A percentile compares a stretch with the other conserved stretches of the same genome.
Evolutionary conservation across 2,329 filamentous ascomycete genomes (phyloP).

Genomic region (Stagonosporopsis vannaccii): DNA sequence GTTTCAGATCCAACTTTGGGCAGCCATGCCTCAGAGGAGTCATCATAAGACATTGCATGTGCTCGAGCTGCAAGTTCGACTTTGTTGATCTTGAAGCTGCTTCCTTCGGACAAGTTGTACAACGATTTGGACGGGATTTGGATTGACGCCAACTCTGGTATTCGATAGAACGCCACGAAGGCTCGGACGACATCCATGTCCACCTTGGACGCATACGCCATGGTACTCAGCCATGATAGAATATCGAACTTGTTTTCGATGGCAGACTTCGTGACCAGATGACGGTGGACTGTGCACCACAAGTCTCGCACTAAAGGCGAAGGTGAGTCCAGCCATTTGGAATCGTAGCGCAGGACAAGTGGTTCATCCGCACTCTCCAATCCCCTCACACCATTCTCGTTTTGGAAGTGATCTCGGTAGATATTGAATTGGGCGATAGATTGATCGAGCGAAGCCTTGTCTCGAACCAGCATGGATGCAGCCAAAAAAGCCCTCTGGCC

Average conservation of each 20-base stretch:
- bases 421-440: conserved; percentile 15
- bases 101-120: conserved; percentile 24
- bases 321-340: background rate
- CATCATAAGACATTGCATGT: conserved; percentile 9
- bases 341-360: background rate
- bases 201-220: conserved; percentile 15
- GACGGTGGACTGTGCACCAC: background rate
- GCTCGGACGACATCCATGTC: conserved; percentile 35
- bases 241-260: background rate
- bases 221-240: background rate
- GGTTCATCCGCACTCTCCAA: background rate
- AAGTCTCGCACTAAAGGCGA: background rate
- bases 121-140: conserved; percentile 10
- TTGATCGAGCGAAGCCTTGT: conserved; percentile 20
- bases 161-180: conserved; percentile 29
- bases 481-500: conserved; percentile 22
- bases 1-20: conserved; percentile 24
- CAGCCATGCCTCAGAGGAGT: conserved; percentile 23
- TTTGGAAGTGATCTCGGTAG: conserved; percentile 15
- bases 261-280: background rate
- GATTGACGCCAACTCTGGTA: conserved; percentile 12
- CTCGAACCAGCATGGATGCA: conserved; percentile 27
- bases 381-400: conserved; percentile 11
- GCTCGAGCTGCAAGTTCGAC: conserved; percentile 1
- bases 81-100: background rate